Percentiles rank a stretch among this genome's conserved stretches.
Evolutionary conservation across 257 asterid species (phyloP).

Genomic region (Solanum boliviense): DNA sequence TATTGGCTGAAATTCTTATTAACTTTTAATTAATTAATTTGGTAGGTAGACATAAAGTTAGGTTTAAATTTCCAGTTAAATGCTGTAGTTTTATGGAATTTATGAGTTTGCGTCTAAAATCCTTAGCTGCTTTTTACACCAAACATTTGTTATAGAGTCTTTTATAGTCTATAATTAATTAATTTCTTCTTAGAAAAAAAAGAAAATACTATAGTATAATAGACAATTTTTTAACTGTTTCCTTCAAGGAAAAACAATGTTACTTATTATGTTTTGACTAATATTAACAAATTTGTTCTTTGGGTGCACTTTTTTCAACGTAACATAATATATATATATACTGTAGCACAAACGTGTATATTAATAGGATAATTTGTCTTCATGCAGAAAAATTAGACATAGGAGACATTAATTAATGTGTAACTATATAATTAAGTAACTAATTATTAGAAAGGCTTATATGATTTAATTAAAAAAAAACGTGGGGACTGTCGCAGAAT

Average conservation of each 20-base stretch:
- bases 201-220: neutral
- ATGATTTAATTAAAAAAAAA: neutral
- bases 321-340: neutral
- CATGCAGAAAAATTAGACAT: neutral
- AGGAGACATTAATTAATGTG: neutral
- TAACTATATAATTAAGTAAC: neutral
- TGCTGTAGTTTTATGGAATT: neutral
- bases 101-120: neutral
- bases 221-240: neutral
- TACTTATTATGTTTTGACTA: neutral
- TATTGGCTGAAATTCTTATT: neutral
- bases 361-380: neutral
- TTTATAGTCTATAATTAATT: neutral
- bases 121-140: neutral
- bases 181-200: neutral
- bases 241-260: neutral
- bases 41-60: neutral
- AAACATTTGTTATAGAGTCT: neutral
- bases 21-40: neutral
- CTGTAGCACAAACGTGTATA: neutral
- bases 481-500: neutral
- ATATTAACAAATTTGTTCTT: neutral
- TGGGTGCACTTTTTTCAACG: neutral
- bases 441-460: neutral
- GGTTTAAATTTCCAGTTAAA: neutral